These are phyloP conservation scores for Monascus ruber DNA, from an alignment of 2,329 filamentous ascomycete species.

Conservation along the genomic window DNA sequence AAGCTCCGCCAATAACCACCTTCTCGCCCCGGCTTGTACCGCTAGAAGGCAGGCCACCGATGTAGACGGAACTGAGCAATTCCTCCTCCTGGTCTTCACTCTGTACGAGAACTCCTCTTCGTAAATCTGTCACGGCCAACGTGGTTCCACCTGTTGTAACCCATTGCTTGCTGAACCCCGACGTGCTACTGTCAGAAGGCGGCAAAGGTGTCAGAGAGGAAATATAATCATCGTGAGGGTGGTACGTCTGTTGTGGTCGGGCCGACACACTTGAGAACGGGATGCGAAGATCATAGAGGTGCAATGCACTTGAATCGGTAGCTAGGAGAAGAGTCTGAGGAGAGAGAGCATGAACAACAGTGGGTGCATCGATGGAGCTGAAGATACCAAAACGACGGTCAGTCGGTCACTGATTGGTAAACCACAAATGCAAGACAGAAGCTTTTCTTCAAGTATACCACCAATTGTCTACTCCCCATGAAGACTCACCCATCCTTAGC, in stretches of 20 bases:
- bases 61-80: constrained; percentile 66
- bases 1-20: constrained; percentile 64
- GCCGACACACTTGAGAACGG: constrained; percentile 42
- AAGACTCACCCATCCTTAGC: constrained; percentile 29
- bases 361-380: constrained; percentile 56
- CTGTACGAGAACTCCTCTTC: constrained; percentile 71
- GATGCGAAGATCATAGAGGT: constrained; percentile 75
- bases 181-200: constrained; percentile 67
- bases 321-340: constrained; percentile 80
- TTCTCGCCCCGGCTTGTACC: constrained; percentile 60
- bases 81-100: constrained; percentile 96
- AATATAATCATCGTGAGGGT: constrained; percentile 86
- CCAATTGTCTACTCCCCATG: not conserved
- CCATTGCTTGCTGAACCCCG: constrained; percentile 88
- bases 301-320: constrained; percentile 79
- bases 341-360: constrained; percentile 70
- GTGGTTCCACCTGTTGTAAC: constrained; percentile 87
- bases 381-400: not conserved
- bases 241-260: constrained; percentile 66
- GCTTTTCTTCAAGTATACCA: no score
- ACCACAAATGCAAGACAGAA: no score
- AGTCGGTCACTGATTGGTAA: not conserved
- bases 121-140: constrained; percentile 76
- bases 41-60: constrained; percentile 60
- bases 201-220: constrained; percentile 78